A percentile compares a stretch with the other conserved stretches of the same genome.
phyloP scores from a whole-genome alignment of 2,329 filamentous ascomycete species.

The Fusarium begoniae region DNA sequence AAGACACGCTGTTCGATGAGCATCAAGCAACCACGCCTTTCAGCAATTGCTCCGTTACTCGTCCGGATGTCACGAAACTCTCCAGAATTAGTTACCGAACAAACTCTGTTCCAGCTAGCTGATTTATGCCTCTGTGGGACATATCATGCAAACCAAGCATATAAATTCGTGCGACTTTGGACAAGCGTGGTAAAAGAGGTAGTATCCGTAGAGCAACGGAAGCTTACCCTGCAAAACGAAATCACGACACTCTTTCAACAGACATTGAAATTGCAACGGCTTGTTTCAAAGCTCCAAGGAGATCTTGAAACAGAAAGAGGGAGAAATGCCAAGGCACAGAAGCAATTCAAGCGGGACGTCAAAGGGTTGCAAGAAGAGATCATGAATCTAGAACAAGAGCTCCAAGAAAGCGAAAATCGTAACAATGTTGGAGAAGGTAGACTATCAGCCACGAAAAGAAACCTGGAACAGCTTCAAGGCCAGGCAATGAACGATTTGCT shows the following conservation, averaged over 20 bases:
- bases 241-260: not conserved
- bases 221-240: not conserved
- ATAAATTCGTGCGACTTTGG: not conserved
- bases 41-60: not conserved
- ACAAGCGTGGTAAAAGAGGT: not conserved
- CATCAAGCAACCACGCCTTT: not conserved
- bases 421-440: fast-evolving
- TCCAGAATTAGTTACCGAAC: not conserved
- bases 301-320: not conserved
- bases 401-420: not conserved
- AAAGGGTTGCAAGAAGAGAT: not conserved
- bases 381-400: not conserved
- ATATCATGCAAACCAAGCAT: not conserved
- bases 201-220: not conserved
- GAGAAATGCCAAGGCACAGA: not conserved
- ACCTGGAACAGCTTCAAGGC: fast-evolving
- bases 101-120: not conserved
- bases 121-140: not conserved
- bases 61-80: not conserved
- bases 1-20: not conserved
- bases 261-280: not conserved
- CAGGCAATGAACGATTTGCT: not conserved
- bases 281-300: not conserved
- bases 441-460: not conserved
- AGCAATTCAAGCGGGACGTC: not conserved